A percentile compares a stretch with the other conserved stretches of the same genome.
These are phyloP conservation scores for Inga laurina DNA, from an alignment of 306 rosid species.

Conservation along the genomic window DNA sequence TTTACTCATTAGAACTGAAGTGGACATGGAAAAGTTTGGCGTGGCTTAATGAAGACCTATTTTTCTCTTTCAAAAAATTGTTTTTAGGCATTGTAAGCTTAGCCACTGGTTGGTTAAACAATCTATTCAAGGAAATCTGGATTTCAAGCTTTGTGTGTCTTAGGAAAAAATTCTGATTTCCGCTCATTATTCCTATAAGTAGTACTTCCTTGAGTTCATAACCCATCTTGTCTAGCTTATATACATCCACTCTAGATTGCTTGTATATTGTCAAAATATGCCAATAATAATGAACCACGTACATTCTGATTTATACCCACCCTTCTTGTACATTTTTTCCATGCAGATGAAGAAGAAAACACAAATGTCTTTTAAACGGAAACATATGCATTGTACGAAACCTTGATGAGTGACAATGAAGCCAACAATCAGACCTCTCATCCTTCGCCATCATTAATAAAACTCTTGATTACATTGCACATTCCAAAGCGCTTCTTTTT, in stretches of 20 bases:
- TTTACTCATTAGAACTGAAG: neutral
- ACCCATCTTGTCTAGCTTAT: constrained; percentile 6
- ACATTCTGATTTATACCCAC: neutral
- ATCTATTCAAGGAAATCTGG: neutral
- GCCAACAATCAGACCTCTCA: too few species aligned
- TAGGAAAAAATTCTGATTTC: neutral
- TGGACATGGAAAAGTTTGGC: neutral
- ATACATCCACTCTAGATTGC: neutral
- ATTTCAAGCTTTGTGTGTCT: constrained; percentile 4
- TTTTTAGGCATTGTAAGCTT: neutral
- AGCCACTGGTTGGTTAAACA: neutral
- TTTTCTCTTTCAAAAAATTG: neutral
- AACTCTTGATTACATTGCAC: too few species aligned
- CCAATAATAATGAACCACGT: constrained; percentile 48
- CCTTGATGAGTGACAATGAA: too few species aligned
- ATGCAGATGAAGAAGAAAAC: constrained; percentile 60
- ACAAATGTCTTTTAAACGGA: constrained; percentile 9
- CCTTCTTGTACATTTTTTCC: neutral
- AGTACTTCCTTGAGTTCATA: neutral
- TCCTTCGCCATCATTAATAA: too few species aligned
- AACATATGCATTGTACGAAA: too few species aligned
- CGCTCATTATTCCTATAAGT: neutral
- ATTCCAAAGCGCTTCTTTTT: too few species aligned
- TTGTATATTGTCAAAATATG: neutral
- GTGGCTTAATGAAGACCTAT: neutral